Base-by-base conservation (phyloP, 768 basidiomycete species). In the Chalciporus sphaerocephalus region DNA sequence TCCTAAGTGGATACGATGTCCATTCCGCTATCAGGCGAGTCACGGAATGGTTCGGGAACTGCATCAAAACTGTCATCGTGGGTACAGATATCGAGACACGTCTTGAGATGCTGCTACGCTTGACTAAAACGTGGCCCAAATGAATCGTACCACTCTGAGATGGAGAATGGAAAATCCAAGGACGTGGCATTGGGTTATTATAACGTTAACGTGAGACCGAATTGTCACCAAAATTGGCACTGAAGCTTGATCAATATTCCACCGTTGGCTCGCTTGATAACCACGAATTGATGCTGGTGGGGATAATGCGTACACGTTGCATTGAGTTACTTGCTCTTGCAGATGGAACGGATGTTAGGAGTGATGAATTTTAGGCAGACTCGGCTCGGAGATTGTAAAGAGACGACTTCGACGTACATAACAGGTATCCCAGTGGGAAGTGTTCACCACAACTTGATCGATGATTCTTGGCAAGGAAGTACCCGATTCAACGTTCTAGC, bases 191-290 rank as follows among this genome's bases (percentile, higher is more conserved):
- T n/a, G n/a, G n/a, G n/a, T n/a, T n/a, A n/a, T n/a, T n/a, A n/a
- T n/a, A n/a, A n/a, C n/a, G n/a, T n/a, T n/a, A n/a, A n/a, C n/a
- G n/a, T n/a, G n/a, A n/a, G n/a, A n/a, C n/a, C n/a, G n/a, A n/a
- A n/a, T n/a, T 69, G 66, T 15, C 58, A 57, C 35, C 58, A 10
- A 21, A 33, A 12, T 52, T 68, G 0, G 46, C 50, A n/a, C 51
- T 54, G 30, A 80, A 0, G 81, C 80, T 56, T 81, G 80, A 4
- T 41, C 45, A 39, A 62, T 76, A 53, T 78, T 77, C 48, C 66
- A 69, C 0, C 44, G 50, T 0, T 51, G 42, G 41, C 56, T 73
- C 63, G 69, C n/a, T 69, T 60, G 21, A 76, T 52, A 18, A 75
- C 72, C 37, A 57, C 56, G 48, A 76, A 75, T 1, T 52, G 41